Base-by-base conservation (phyloP, 208 protist genomes). In the Leishmania major region DNA sequence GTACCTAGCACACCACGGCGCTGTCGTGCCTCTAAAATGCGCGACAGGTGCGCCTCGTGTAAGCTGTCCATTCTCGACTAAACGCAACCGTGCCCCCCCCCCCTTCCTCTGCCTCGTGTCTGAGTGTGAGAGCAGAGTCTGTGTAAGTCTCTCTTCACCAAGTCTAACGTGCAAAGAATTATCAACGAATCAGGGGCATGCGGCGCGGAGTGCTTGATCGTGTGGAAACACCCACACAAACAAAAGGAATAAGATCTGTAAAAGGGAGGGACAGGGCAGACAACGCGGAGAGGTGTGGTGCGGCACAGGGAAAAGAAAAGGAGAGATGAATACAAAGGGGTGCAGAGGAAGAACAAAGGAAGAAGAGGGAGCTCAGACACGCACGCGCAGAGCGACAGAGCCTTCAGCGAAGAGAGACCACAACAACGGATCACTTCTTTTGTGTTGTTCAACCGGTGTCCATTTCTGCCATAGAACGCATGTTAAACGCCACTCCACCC, bases 1-100 rank as follows among this genome's bases (percentile, higher is more conserved):
- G 79, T 79, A 51, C 82, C 90, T 8, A 93, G 75, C 4, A 90
- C 89, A n/a, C 91, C 88, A 47, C 93, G 91, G 28, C 89, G 77
- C 55, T 88, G 89, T 31, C 93, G 91, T 37, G 87, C 92, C 76
- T 96, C 90, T 77, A 96, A 85, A 73, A 96, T 95, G 31, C 90
- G 89, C 70, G 82, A 77, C n/a, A 96, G 83, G 51, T 95, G 89
- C 25, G 84, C 87, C 80, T 95, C 91, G 82, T 94, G 93, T 22
- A 90, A 31, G 45, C 84, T 78, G 79, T 96, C 92, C 93, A 96
- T 96, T 57, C 47, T 37, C 25, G 35, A 60, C n/a, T 10, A 57
- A 22, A 62, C 51, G 8, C 73, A 45, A 31, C 25, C 31, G 40
- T 22, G 45, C 43, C 25, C 45, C 70, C 40, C 6, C 47, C 70